A percentile compares a stretch with the other conserved stretches of the same genome.
These are phyloP conservation scores for Saccharomyces hybrid DNA, from an alignment of 1,139 yeast genomes.

Conservation along the genomic window DNA sequence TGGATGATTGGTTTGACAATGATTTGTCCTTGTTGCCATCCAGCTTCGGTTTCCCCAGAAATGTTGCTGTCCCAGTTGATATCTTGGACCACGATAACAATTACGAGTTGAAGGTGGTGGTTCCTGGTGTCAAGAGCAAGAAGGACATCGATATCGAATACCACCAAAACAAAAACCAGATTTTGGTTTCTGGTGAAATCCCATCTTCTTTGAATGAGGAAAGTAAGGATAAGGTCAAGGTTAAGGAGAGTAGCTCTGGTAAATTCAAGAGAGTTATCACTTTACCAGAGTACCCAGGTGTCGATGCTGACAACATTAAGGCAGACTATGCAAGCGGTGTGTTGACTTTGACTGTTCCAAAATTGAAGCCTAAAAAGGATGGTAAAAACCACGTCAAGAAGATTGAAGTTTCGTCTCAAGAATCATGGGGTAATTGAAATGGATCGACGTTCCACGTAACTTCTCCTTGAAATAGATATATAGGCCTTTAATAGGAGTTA, in stretches of 20 bases:
- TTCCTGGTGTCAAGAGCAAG: conserved; percentile 39
- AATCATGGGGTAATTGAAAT: conserved; percentile 14
- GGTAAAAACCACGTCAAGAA: conserved; percentile 29
- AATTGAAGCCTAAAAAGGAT: conserved; percentile 25
- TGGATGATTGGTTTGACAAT: conserved; percentile 25
- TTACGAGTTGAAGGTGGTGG: conserved; percentile 35
- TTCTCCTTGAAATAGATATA: background rate
- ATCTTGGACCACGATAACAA: conserved; percentile 35
- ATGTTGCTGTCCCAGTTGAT: conserved; percentile 36
- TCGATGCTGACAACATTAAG: conserved; percentile 37
- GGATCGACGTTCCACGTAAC: background rate
- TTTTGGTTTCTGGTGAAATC: conserved; percentile 36
- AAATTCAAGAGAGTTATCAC: conserved; percentile 36
- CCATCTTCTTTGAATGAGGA: conserved; percentile 20
- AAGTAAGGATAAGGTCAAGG: conserved; percentile 27
- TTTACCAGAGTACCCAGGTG: conserved; percentile 33
- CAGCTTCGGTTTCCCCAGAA: conserved; percentile 12
- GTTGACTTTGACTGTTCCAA: conserved; percentile 35
- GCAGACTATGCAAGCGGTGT: conserved; percentile 38
- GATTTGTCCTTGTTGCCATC: conserved; percentile 22
- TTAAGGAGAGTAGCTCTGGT: conserved; percentile 36
- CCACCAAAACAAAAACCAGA: conserved; percentile 35
- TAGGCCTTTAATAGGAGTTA: background rate
- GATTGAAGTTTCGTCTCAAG: conserved; percentile 32
- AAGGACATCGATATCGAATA: conserved; percentile 35